Evolutionary conservation across 1,284 basidiomycete genomes (phyloP), one percentile per base, ranked within the genome.

Genomic region (Austroboletus rostrupii): DNA sequence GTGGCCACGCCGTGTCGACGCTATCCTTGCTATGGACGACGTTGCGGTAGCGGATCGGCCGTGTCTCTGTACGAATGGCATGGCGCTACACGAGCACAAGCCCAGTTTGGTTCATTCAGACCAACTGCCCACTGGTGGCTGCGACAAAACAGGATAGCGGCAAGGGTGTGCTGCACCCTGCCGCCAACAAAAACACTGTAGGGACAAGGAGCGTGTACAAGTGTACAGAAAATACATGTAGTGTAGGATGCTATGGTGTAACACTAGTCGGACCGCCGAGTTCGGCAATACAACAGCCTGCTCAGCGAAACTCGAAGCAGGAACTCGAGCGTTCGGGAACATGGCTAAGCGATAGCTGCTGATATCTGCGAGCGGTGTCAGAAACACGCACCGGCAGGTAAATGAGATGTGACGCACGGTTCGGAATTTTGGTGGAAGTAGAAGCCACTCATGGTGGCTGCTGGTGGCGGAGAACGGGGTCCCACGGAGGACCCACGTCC

Each of bases 391-490:
- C 51, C 45, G 52, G 55, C 28, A 43, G 28, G 38, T 28, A 46
- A 43, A 19, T 39, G 47, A 53, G 44, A 42, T 43, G 35, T n/a
- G 21, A 81, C 86, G 71, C 64, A 92, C 83, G 89, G 89, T 61
- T 92, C 89, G 48, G 86, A 90, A 61, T 90, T 88, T 72, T 88
- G 87, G 72, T 97, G 94, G 72, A 90, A 97, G 72, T 97, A 97
- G 71, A 92, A 96, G 23, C 91, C 90, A 56, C 80, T 86, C 87
- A 93, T 92, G 40, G 80, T 84, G 16, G 85, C 85, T 49, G 78
- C 75, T 14, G 77, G 74, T 17, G 72, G 61, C 41, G 66, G 64
- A 47, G 70, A 61, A 43, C 69, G 67, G 32, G 75, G 72, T 33
- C 68, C 66, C 19, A 70, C 52, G n/a, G 74, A 71, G 41, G 76